Evolutionary conservation across 2,329 filamentous ascomycete species (phyloP), one percentile per base, ranked within the genome.

Genomic region (Calonectria hawksworthii): DNA sequence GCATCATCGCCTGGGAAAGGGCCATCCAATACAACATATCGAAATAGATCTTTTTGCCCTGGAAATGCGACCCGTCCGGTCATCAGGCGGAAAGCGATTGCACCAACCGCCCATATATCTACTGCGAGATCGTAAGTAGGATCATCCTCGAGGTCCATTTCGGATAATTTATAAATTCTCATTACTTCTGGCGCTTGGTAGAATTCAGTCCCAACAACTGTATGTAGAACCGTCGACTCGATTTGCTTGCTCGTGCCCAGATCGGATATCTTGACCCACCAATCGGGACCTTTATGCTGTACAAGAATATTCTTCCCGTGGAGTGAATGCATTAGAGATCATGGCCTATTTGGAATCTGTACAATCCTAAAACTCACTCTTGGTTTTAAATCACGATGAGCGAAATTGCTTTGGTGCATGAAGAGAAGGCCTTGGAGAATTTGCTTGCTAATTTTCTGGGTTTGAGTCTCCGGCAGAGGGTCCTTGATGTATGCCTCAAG

Each of bases 231-330:
- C 1, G 52, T 65, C 0, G 36, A 32, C 28, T 65, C 54, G 21
- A 44, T 64, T 21, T 65, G 71, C 14, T 73, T 64, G 56, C 54
- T 54, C 23, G 38, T 50, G 13, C 72, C 72, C 18, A 74, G 69
- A 13, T 74, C 72, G 3, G 36, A 52, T 9, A 74, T 63, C 32
- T 71, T 71, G 1, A 74, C 72, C 68, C 68, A 67, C 72, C 72
- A 74, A n/a, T 54, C 67, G 2, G 72, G 68, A 1, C 68, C 61
- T 14, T 32, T 23, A 2, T 71, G 26, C 16, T 67, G 28, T 0
- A 74, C 61, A 18, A 74, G 72, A 11, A 74, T 71, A 64, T 74
- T 71, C 72, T 74, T 28, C 10, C 50, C 2, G n/a, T 32, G 16
- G 36, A 38, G 13, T 23, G 36, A 16, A 38, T 44, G 11, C 13